These are phyloP conservation scores for Brettanomyces nanus DNA, from an alignment of 805 yeast genomes.

Conservation along the genomic window DNA sequence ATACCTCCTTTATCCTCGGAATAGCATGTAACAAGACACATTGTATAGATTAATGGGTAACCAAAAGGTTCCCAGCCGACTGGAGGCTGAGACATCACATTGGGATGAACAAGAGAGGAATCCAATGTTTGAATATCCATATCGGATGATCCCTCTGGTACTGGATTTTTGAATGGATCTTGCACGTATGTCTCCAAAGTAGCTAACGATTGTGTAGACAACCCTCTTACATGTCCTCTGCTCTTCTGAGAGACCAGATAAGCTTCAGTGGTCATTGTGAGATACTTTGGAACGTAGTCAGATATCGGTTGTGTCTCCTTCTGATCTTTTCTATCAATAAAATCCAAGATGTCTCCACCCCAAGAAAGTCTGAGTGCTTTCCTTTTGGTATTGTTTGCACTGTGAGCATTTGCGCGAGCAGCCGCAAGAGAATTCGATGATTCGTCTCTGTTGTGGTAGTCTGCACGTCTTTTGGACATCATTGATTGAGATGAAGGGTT, in stretches of 20 bases:
- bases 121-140: constrained; percentile 40
- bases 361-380: constrained; percentile 30
- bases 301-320: constrained; percentile 1
- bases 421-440: constrained; percentile 1
- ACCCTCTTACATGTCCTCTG: constrained; percentile 6
- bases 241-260: constrained; percentile 16
- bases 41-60: constrained; percentile 66
- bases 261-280: constrained; percentile 65
- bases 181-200: neutral
- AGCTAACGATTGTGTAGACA: constrained; percentile 1
- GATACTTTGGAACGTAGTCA: constrained; percentile 35
- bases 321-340: constrained; percentile 11
- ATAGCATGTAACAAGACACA: constrained; percentile 84
- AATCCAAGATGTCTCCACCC: constrained; percentile 30
- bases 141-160: neutral
- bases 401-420: constrained; percentile 15
- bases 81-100: constrained; percentile 88
- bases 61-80: constrained; percentile 80
- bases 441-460: constrained; percentile 22
- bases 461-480: constrained; percentile 45
- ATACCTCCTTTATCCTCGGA: constrained; percentile 87
- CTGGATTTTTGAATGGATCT: neutral
- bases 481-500: constrained; percentile 45
- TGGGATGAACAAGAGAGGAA: constrained; percentile 58
- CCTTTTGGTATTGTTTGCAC: constrained; percentile 26